Conservation (phyloP, 768 basidiomycete species). For the Mrakia blollopis region DNA sequence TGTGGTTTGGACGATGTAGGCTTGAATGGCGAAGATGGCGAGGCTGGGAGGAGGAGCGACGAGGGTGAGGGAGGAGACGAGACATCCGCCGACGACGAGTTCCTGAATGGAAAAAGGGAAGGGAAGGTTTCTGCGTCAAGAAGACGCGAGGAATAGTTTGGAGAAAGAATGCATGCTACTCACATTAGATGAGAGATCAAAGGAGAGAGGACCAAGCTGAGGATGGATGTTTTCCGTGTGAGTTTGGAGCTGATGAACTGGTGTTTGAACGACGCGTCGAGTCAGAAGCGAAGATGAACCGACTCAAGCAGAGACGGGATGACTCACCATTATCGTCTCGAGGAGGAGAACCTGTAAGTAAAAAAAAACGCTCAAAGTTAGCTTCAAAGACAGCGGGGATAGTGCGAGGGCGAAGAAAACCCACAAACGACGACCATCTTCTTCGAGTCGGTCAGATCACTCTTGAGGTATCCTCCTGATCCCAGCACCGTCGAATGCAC, state of each 20-base stretch:
- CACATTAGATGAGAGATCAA: background rate
- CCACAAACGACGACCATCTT: conserved; percentile 12
- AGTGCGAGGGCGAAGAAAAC: background rate
- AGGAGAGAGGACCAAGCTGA: conserved; percentile 5
- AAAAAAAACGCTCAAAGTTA: too few species aligned
- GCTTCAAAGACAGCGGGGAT: background rate
- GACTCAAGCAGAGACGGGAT: too few species aligned
- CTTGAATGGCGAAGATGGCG: conserved; percentile 9
- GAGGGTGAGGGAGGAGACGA: conserved; percentile 12
- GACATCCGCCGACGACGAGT: conserved; percentile 6
- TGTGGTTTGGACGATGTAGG: background rate
- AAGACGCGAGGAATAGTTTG: too few species aligned
- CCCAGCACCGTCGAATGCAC: background rate
- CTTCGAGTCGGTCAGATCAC: background rate
- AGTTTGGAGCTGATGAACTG: background rate
- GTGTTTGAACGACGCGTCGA: too few species aligned
- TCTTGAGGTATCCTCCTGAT: conserved; percentile 1
- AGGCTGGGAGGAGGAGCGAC: background rate
- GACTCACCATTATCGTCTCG: background rate
- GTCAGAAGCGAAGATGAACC: too few species aligned
- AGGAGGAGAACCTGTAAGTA: conserved; percentile 1
- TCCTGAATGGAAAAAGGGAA: background rate
- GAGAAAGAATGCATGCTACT: background rate
- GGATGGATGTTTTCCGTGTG: background rate
- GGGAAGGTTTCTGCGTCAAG: background rate